These are phyloP conservation scores for Babesia bovis DNA, from an alignment of 169 alveolate species.

Conservation along the genomic window DNA sequence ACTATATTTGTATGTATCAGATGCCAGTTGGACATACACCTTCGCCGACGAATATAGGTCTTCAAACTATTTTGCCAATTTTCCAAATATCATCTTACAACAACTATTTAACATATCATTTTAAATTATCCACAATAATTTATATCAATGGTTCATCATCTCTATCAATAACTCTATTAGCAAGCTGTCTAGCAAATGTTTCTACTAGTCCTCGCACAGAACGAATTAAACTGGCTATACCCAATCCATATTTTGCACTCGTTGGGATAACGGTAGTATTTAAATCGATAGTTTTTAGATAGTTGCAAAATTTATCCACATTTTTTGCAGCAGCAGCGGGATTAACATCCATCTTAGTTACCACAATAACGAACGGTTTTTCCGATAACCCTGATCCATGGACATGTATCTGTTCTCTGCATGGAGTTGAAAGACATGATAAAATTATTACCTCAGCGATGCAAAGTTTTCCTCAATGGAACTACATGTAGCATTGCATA, in stretches of 20 bases:
- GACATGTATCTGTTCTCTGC: conserved; percentile 36
- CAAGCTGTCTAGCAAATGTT: conserved; percentile 13
- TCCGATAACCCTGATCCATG: conserved; percentile 25
- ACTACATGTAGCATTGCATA: conserved; percentile 38
- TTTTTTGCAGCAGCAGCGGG: conserved; percentile 13
- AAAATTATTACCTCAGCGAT: conserved; percentile 18
- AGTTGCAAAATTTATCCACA: conserved; percentile 27
- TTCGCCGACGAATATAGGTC: no score
- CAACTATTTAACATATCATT: no score
- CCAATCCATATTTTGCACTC: conserved; percentile 52
- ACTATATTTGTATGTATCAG: no score
- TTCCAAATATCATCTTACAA: no score
- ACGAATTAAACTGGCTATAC: conserved; percentile 15
- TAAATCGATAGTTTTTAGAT: conserved; percentile 1
- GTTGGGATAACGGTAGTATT: conserved; percentile 18
- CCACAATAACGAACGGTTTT: conserved; percentile 52
- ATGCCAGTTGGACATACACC: no score
- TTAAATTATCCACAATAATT: neutral
- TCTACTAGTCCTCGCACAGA: conserved; percentile 9
- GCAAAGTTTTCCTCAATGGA: conserved; percentile 43
- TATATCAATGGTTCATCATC: neutral
- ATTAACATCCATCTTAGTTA: conserved; percentile 58
- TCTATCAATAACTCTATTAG: neutral
- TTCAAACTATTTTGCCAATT: no score
- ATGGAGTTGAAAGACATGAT: neutral